A percentile compares a stretch with the other conserved stretches of the same genome.
phyloP scores from a whole-genome alignment of 805 yeast genomes.

The Ogataea thermomethanolica region DNA sequence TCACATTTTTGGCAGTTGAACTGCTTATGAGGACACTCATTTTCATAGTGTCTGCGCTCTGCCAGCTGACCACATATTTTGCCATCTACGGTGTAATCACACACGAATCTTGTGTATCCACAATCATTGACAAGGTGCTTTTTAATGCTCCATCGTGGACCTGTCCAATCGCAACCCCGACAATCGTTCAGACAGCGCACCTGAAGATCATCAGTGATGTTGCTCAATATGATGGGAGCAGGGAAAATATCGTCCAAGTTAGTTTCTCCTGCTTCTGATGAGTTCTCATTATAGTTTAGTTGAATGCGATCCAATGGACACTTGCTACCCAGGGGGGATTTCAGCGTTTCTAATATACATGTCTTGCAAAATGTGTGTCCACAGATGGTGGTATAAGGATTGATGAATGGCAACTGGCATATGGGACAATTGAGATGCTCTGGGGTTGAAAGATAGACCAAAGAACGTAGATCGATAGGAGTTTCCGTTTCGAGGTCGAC shows the following conservation, averaged over 20 bases:
- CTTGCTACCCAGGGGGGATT: conserved; percentile 33
- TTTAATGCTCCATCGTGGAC: conserved; percentile 56
- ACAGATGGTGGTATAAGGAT: conserved; percentile 60
- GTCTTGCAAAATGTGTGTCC: conserved; percentile 65
- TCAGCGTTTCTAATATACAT: conserved; percentile 48
- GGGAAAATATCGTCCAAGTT: conserved; percentile 36
- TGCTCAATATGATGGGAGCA: conserved; percentile 56
- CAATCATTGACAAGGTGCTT: conserved; percentile 46
- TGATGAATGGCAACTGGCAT: conserved; percentile 61
- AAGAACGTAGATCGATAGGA: conserved; percentile 24
- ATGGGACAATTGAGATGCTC: conserved; percentile 51
- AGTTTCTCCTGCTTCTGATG: conserved; percentile 5
- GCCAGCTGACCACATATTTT: conserved; percentile 20
- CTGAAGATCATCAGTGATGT: conserved; percentile 56
- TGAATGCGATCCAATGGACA: conserved; percentile 65
- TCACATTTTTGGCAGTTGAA: conserved; percentile 39
- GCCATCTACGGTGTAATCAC: conserved; percentile 26
- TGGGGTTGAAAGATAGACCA: conserved; percentile 24
- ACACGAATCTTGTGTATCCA: conserved; percentile 35
- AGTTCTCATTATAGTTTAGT: conserved; percentile 28
- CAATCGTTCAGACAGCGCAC: conserved; percentile 51
- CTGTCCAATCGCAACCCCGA: conserved; percentile 56
- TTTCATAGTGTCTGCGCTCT: conserved; percentile 18
- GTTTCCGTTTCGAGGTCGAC: conserved; percentile 6
- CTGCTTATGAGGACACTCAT: conserved; percentile 39